Evolutionary conservation across 2,329 filamentous ascomycete species (phyloP), one percentile per base, ranked within the genome.

Genomic region (Arthrobotrys megalospora): DNA sequence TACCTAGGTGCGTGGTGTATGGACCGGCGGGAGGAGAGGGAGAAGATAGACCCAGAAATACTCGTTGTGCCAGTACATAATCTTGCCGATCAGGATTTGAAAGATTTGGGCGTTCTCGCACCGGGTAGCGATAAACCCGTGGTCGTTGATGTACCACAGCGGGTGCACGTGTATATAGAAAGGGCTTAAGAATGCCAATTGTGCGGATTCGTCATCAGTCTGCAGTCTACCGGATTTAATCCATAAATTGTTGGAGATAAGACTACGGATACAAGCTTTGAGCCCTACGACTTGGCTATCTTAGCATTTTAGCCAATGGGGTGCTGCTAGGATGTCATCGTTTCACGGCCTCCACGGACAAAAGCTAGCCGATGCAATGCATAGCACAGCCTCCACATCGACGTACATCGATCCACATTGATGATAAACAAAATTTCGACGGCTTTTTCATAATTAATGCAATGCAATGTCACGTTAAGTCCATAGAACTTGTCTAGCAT

Each of bases 341-440:
- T 16, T 28, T 28, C 28, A 19, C 52, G 52, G 52, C n/a, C 14
- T 16, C 52, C 52, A 8, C 6, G 52, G 52, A 55, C n/a, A 36
- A 0, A 16, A 36, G n/a, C 52, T 38, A 38, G 28, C 32, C 52
- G 28, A 52, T 5, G 19, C 48, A 52, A 32, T 16, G 24, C 11
- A 14, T 16, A 32, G 21, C 52, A 58, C 52, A n/a, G 52, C 52
- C 52, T 58, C 52, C 52, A 58, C 52, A 34, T n/a, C 12, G 6
- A 34, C 50, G 50, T 28, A 28, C 5, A 12, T 38, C 36, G 3
- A 38, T 38, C 36, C 36, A 38, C 36, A 12, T 38, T 32, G 38
- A 58, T 32, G 32, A 21, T 12, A 14, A n/a, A 21, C 19, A 10
- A 5, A 12, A 21, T 4, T 38, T 7, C 16, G 8, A 14, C 3